Percentiles rank a stretch among this genome's conserved stretches.
phyloP scores from a whole-genome alignment of 1,139 yeast species.

The Suhomyces coccinellae region DNA sequence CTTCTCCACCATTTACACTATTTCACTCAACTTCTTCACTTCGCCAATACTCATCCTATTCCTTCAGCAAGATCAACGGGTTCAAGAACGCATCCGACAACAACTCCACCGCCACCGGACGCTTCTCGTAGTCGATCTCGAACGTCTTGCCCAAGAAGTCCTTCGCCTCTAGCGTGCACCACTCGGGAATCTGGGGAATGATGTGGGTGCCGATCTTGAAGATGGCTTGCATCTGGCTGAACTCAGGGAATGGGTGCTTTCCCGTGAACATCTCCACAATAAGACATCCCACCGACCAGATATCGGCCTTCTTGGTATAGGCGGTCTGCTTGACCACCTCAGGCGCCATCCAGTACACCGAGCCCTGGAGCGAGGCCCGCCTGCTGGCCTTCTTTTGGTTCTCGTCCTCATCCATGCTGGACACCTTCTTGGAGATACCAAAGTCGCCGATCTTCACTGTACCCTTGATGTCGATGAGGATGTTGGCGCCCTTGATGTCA shows the following conservation, averaged over 20 bases:
- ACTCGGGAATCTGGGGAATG: slow-evolving; percentile 74
- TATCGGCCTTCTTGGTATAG: slow-evolving; percentile 86
- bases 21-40: too few relatives aligned
- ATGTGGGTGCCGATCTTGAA: slow-evolving; percentile 87
- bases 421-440: slow-evolving; percentile 85
- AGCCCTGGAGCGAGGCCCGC: slow-evolving; percentile 87
- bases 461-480: slow-evolving; percentile 85
- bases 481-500: slow-evolving; percentile 92
- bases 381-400: slow-evolving; percentile 40
- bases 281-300: slow-evolving; percentile 94
- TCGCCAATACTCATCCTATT: slow-evolving; percentile 12
- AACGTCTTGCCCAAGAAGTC: slow-evolving; percentile 68
- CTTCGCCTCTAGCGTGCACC: slow-evolving; percentile 68
- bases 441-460: slow-evolving; percentile 91
- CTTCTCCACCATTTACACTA: too few relatives aligned
- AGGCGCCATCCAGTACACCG: slow-evolving; percentile 98
- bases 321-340: slow-evolving; percentile 92
- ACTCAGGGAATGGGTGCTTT: slow-evolving; percentile 89
- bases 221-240: slow-evolving; percentile 94
- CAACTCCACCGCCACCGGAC: slow-evolving; percentile 75
- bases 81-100: slow-evolving; percentile 62
- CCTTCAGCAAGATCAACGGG: slow-evolving; percentile 48
- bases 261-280: slow-evolving; percentile 95
- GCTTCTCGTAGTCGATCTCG: slow-evolving; percentile 67
- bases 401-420: slow-evolving; percentile 28